Percentiles rank a stretch among this genome's conserved stretches.
These are phyloP conservation scores for Tricholoma bakamatsutake DNA, from an alignment of 768 basidiomycete genomes.

Conservation along the genomic window DNA sequence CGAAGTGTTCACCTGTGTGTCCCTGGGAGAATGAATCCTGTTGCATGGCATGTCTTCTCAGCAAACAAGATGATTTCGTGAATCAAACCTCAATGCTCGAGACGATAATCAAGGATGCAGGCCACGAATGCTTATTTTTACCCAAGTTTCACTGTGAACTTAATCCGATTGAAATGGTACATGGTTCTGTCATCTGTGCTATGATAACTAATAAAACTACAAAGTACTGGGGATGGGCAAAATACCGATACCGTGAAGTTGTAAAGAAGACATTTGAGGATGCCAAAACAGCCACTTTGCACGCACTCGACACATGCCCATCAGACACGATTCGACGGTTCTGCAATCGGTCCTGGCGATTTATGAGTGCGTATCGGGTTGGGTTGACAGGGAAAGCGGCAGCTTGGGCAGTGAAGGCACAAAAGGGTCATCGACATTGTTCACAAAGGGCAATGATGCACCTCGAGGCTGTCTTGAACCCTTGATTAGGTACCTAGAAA, in stretches of 20 bases:
- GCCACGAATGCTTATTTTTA: no score
- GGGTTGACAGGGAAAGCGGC: neutral
- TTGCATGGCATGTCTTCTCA: no score
- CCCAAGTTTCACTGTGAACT: no score
- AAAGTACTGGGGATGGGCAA: neutral
- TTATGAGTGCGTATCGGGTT: no score
- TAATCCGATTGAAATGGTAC: no score
- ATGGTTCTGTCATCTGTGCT: neutral
- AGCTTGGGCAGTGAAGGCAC: neutral
- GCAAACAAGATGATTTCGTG: no score
- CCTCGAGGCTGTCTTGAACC: neutral
- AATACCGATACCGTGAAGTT: neutral
- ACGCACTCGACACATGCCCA: neutral
- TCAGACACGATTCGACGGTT: neutral
- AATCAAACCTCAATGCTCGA: no score
- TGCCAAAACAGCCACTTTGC: neutral
- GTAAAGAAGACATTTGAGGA: no score
- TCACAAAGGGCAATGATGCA: neutral
- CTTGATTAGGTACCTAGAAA: no score
- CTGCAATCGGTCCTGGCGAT: neutral
- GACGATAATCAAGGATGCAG: neutral
- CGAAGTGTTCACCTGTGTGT: slow-evolving; percentile 1
- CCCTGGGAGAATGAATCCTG: neutral
- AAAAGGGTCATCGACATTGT: neutral
- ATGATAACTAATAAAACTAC: neutral